Evolutionary conservation across 768 basidiomycete genomes (phyloP), one percentile per base, ranked within the genome.

Genomic region (Sutorius australiensis): DNA sequence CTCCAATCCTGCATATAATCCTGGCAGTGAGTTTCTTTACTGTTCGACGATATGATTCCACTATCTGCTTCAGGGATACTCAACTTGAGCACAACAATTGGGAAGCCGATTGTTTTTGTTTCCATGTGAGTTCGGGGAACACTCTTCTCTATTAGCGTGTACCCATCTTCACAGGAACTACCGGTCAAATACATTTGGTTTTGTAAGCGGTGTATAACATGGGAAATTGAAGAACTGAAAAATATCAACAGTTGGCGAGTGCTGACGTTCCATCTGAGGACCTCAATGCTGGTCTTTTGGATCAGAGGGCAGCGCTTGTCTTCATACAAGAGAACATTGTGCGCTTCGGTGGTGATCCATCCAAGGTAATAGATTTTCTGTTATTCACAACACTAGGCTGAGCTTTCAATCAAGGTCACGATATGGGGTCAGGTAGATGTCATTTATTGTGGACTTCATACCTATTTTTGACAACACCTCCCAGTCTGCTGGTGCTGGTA

Each of bases 251-350:
- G 77, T 69, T 83, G 27, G 68, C 82, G 2, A 82, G 81, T 50
- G 53, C 66, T 1, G 65, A 71, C 48, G 73, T 81, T 6, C 66
- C 71, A 1, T 66, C 78, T 0, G 61, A 77, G 55, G 79, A 83
- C 55, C 68, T 83, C 27, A 86, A 86, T 55, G 75, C 75, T 2
- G 85, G 85, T 13, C 67, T 87, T 14, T 71, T 70, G 32, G 87
- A 89, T 62, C 83, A 87, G 65, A 70, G 75, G 2, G 70, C 74
- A 32, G 83, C 84, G 0, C 66, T 90, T 0, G 58, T 70, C 13
- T 89, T 86, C 65, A 68, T 88, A 0, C 78, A 85, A 55, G 71
- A 82, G 17, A 84, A 89, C 58, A 81, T 87, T 14, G 76, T 72
- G 4, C 75, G 75, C 3, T 88, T 88, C 59, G 84, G 84, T 12